Evolutionary conservation across 176 grass and related monocot species (phyloP).

Genomic region (Zoysia pacifica): DNA sequence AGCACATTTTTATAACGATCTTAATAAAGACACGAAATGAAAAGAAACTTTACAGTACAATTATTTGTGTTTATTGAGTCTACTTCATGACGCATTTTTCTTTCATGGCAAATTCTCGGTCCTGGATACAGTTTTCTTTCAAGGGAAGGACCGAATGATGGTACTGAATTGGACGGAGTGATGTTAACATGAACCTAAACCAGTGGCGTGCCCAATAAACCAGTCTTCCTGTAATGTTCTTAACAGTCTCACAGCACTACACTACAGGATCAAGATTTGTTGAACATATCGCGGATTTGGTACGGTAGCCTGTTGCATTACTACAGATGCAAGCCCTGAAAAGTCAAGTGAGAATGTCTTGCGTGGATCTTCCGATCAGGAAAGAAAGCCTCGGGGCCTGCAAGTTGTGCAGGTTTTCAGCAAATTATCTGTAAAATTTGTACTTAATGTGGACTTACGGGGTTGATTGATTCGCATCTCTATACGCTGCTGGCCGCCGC

Average conservation of each 20-base stretch:
- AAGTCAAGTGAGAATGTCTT: neutral
- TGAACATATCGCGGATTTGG: no score
- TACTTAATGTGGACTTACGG: no score
- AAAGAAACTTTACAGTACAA: neutral
- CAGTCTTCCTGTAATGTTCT: neutral
- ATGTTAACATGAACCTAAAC: slow-evolving; percentile 33
- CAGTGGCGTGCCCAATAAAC: neutral
- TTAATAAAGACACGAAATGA: no score
- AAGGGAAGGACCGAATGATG: neutral
- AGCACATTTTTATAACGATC: no score
- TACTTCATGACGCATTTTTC: neutral
- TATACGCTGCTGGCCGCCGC: no score
- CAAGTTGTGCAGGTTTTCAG: neutral
- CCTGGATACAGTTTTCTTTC: slow-evolving; percentile 2
- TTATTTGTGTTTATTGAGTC: neutral
- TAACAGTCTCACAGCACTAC: no score
- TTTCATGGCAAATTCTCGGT: neutral
- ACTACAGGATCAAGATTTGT: no score
- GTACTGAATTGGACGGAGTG: neutral
- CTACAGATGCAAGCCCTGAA: neutral
- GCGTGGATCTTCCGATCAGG: neutral
- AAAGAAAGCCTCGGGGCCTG: neutral
- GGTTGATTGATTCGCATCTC: no score
- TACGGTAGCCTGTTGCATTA: neutral
- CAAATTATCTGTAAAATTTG: neutral